These are phyloP conservation scores for Botryococcus braunii DNA, from an alignment of 163 green algal genomes.

Conservation along the genomic window DNA sequence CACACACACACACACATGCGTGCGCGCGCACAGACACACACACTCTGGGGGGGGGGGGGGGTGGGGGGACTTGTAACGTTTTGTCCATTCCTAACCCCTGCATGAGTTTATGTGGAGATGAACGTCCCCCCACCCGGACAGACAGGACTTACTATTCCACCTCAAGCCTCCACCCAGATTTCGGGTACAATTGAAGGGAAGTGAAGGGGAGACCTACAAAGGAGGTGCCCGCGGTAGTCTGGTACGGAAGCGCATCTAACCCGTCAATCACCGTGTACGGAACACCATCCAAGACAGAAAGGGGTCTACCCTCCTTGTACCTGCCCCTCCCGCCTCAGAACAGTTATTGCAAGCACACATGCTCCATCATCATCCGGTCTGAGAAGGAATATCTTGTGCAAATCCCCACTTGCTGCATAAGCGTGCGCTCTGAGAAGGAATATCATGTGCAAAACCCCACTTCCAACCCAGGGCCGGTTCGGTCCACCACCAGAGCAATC, in stretches of 20 bases:
- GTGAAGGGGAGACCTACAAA: constrained; percentile 22
- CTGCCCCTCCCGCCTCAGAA: constrained; percentile 4
- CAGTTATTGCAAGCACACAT: background rate
- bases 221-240: constrained; percentile 49
- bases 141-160: too few species aligned
- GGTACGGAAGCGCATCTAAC: constrained; percentile 44
- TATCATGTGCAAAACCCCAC: background rate
- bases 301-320: constrained; percentile 20
- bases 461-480: background rate
- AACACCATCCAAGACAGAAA: constrained; percentile 59
- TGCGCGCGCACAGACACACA: too few species aligned
- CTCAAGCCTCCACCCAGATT: too few species aligned
- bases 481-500: background rate
- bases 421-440: background rate
- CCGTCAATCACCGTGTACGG: constrained; percentile 63
- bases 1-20: too few species aligned
- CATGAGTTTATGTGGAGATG: too few species aligned
- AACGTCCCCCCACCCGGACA: too few species aligned
- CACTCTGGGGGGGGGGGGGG: too few species aligned
- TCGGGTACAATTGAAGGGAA: background rate
- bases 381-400: background rate
- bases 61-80: too few species aligned
- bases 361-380: background rate
- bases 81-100: too few species aligned
- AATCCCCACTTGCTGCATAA: background rate